Base-by-base conservation (phyloP, 2,329 filamentous ascomycete genomes). In the Capronia epimyces region DNA sequence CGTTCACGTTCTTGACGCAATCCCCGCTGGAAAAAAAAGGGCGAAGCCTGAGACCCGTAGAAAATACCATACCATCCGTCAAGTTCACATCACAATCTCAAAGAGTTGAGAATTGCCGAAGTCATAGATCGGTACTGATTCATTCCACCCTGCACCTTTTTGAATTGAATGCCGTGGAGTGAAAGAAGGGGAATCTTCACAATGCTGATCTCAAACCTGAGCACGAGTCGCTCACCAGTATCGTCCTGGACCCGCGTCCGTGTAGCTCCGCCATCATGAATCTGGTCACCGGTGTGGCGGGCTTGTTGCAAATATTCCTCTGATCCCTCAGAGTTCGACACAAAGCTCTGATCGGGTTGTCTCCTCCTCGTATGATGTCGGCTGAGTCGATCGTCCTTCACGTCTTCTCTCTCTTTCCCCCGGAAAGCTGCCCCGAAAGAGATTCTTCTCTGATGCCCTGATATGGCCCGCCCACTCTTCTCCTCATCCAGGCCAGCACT, bases 81-180 rank as follows among this genome's bases (percentile, higher is more conserved):
- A 15, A 24, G 25, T 16, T 39, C 24, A 31, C 16, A 49, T 74
- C 72, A 95, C 57, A 97, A 78, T 65, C 83, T 83, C 60, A 98
- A 72, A 67, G 93, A 89, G 65, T 86, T 82, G 61, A 98, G 75
- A 63, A 98, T 96, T 63, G 89, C 89, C 69, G 95, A 90, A 29
- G 93, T 93, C 89, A 97, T 94, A 65, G 88, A 91, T 75, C 96
- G 95, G 73, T 95, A 98, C 69, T 96, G 90, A 90, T 91, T 97
- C 52, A 93, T 97, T 53, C 94, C 91, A 29, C 93, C 91, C 50
- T 87, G 82, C 60, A 97, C 84, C 66, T 93, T 89, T 77, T 98
- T 98, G 75, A 98, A 98, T 68, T 97, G 93, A 55, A 98, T 90
- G 43, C 93, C 93, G 65, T 98, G 91, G 50, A 98, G 72, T 36